Conservation (phyloP, 2,329 filamentous ascomycete genomes). For the Xylariaceae sp. region DNA sequence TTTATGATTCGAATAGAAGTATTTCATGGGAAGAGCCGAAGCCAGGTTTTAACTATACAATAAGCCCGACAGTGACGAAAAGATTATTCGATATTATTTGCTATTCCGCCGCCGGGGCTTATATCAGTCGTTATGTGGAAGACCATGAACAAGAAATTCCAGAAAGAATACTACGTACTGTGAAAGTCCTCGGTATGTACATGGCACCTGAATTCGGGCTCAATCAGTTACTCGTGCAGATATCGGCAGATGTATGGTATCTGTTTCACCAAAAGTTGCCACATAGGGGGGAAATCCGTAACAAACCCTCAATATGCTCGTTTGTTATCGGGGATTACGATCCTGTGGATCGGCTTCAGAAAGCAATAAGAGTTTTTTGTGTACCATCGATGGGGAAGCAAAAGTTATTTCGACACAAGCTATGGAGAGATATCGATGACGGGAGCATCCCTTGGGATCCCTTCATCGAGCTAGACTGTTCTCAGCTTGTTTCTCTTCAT, state of each 20-base stretch:
- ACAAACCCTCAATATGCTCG: too few species aligned
- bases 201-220: neutral
- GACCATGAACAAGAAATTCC: too few species aligned
- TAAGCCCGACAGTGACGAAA: too few species aligned
- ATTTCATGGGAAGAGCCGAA: too few species aligned
- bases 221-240: neutral
- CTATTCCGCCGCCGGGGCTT: too few species aligned
- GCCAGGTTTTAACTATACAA: too few species aligned
- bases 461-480: neutral
- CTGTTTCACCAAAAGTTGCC: too few species aligned
- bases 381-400: neutral
- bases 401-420: neutral
- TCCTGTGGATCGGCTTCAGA: neutral
- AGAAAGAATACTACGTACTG: neutral
- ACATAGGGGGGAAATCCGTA: too few species aligned
- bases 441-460: neutral
- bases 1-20: too few species aligned
- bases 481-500: neutral
- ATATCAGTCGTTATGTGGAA: too few species aligned
- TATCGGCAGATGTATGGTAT: neutral
- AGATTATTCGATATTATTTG: too few species aligned
- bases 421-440: neutral
- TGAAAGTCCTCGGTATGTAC: slow-evolving; percentile 1
- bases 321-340: neutral
- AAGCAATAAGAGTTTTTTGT: neutral